Evolutionary conservation across 225 moss, liverwort and hornwort genomes (phyloP), one percentile per base, ranked within the genome.

Genomic region (Asterella californica): DNA sequence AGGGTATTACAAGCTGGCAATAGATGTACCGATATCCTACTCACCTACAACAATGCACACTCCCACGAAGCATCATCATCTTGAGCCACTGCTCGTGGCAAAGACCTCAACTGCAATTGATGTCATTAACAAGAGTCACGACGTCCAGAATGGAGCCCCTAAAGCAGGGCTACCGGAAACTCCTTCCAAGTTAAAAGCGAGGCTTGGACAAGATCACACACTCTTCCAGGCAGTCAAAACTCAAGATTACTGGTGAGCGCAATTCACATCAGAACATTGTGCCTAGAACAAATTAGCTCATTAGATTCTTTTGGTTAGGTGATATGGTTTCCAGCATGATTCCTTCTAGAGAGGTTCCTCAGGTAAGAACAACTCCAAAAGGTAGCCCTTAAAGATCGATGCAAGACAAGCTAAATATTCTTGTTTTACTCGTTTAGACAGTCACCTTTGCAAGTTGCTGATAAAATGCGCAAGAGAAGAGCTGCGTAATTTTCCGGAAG

Each of bases 201-300:
- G 89, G 80, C 90, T 96, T 75, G 96, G 96, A 74, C 96, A 92
- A 72, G 96, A 96, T 82, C 94, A 96, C 78, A 92, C 96, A 61
- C 80, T 96, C 64, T 86, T 80, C 86, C 90, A 96, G 88, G 96
- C 96, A 84, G 88, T 90, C 81, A 92, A 83, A 59, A 94, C 94
- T 78, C 84, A 89, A 82, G 96, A 96, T 90, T 96, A 92, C 66
- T 96, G 96, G 96, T 96, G 78, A 82, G 83, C 47, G 25, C 30
- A 30, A 46, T 37, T 15, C 3, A 70, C 57, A 21, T 65, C 10
- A 64, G 30, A 64, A 10, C 10, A 32, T 29, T 11, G 64, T 64
- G 11, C 27, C 17, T 24, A 65, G 65, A 30, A 65, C 32, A 33
- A 65, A 10, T 65, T 65, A 27, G 15, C 14, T 29, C 32, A 65